A percentile compares a stretch with the other conserved stretches of the same genome.
Evolutionary conservation across 2,329 filamentous ascomycete genomes (phyloP).

Genomic region (Aspergillus sp.): DNA sequence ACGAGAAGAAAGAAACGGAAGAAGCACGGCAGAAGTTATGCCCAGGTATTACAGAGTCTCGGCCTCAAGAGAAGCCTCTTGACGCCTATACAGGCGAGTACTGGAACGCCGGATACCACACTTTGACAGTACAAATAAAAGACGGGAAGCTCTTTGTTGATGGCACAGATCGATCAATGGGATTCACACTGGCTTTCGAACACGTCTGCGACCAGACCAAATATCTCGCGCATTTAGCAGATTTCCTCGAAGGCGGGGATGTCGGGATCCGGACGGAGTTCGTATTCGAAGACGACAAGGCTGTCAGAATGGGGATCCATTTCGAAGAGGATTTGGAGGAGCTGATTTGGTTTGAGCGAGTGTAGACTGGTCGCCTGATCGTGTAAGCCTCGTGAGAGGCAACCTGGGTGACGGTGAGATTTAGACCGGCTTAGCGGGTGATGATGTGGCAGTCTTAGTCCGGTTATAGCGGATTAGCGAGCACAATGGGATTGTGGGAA

Average conservation of each 20-base stretch:
- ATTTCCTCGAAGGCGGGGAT: constrained; percentile 8
- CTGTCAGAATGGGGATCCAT: constrained; percentile 14
- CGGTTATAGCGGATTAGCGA: too few relatives aligned
- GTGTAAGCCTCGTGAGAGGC: too few relatives aligned
- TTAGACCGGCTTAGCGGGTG: too few relatives aligned
- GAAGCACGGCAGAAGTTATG: too few relatives aligned
- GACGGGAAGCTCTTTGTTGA: constrained; percentile 26
- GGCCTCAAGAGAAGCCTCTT: constrained; percentile 11
- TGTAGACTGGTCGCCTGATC: too few relatives aligned
- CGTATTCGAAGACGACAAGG: constrained; percentile 10
- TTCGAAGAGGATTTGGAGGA: constrained; percentile 14
- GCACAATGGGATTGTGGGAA: too few relatives aligned
- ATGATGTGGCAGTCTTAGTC: too few relatives aligned
- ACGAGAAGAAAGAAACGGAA: not conserved
- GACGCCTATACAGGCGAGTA: constrained; percentile 18
- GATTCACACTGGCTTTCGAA: constrained; percentile 26
- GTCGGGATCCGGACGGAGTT: constrained; percentile 14
- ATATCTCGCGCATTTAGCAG: constrained; percentile 19
- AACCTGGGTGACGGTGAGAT: too few relatives aligned
- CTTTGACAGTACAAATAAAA: constrained; percentile 17
- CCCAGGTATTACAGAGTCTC: not conserved
- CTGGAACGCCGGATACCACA: constrained; percentile 21
- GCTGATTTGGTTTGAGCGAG: constrained; percentile 19
- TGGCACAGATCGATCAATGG: constrained; percentile 26
- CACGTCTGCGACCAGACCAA: constrained; percentile 21